Evolutionary conservation across 257 asterid genomes (phyloP).

Genomic region (Forsythia suspensa): DNA sequence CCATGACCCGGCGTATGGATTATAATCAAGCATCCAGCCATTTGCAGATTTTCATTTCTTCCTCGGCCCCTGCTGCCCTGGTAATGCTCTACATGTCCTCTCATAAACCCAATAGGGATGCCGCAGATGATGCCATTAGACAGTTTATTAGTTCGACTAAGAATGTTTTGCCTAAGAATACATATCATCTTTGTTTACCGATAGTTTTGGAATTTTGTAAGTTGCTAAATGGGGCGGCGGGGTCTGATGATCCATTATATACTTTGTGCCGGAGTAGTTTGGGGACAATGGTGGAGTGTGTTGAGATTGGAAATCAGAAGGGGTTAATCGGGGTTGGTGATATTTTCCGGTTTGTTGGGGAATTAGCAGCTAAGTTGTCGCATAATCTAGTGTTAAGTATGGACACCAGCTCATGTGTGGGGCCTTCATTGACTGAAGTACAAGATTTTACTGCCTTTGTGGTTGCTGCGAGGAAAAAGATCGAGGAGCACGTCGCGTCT

Average conservation of each 20-base stretch:
- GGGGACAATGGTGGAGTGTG: conserved; percentile 43
- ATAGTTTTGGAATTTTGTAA: conserved; percentile 68
- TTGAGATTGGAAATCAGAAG: conserved; percentile 26
- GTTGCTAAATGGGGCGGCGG: conserved; percentile 49
- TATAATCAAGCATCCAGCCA: conserved; percentile 40
- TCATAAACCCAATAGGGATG: conserved; percentile 36
- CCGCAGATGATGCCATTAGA: conserved; percentile 60
- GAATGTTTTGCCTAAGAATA: conserved; percentile 30
- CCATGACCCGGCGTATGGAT: conserved; percentile 27
- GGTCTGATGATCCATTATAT: conserved; percentile 52
- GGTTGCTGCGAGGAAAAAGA: conserved; percentile 37
- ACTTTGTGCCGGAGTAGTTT: conserved; percentile 53
- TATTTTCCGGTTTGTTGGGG: conserved; percentile 59
- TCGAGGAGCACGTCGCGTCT: conserved; percentile 27
- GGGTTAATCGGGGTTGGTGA: conserved; percentile 45
- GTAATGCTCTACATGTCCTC: conserved; percentile 76
- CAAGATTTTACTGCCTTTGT: conserved; percentile 57
- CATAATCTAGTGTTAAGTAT: conserved; percentile 33
- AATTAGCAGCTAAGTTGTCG: conserved; percentile 55
- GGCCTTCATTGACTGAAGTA: conserved; percentile 46
- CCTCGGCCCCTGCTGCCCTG: conserved; percentile 67
- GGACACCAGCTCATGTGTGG: conserved; percentile 26
- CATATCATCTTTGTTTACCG: conserved; percentile 39
- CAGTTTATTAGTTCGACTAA: conserved; percentile 49
- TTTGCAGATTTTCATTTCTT: conserved; percentile 57